These are phyloP conservation scores for Paramecium tetraurelia DNA, from an alignment of 73 alveolate genomes.

Conservation along the genomic window DNA sequence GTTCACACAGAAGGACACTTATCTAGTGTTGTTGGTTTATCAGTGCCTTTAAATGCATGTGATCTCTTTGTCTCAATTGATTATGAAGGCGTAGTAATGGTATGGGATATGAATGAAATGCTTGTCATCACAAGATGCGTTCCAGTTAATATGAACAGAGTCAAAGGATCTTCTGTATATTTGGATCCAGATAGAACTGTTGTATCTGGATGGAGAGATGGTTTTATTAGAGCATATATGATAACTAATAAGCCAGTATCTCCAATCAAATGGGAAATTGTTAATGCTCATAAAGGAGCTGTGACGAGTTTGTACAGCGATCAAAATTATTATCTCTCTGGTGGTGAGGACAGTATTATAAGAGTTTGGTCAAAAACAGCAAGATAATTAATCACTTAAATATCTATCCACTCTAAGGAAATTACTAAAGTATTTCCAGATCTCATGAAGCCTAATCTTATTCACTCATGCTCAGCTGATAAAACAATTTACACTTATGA, in stretches of 20 bases:
- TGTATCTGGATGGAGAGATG: slow-evolving; percentile 87
- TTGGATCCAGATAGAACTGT: slow-evolving; percentile 81
- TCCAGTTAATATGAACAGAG: slow-evolving; percentile 71
- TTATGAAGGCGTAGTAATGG: slow-evolving; percentile 79
- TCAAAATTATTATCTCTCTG: slow-evolving; percentile 86
- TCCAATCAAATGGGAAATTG: slow-evolving; percentile 73
- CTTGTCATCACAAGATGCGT: slow-evolving; percentile 66
- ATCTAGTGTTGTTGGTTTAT: slow-evolving; percentile 78
- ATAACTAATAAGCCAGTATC: slow-evolving; percentile 56
- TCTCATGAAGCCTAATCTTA: slow-evolving; percentile 71
- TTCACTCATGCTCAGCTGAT: slow-evolving; percentile 88
- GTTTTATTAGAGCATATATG: slow-evolving; percentile 77
- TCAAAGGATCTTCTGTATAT: slow-evolving; percentile 73
- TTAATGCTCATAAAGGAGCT: slow-evolving; percentile 90
- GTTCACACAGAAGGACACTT: slow-evolving; percentile 91
- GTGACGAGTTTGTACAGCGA: slow-evolving; percentile 86
- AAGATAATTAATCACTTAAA: slow-evolving; percentile 80
- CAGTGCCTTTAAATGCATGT: slow-evolving; percentile 73
- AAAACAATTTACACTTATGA: slow-evolving; percentile 84
- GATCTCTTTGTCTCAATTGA: slow-evolving; percentile 85
- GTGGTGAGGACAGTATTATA: slow-evolving; percentile 95
- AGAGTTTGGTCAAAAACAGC: slow-evolving; percentile 91
- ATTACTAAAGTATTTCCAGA: slow-evolving; percentile 89
- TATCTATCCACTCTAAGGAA: slow-evolving; percentile 83
- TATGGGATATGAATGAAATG: slow-evolving; percentile 88